Base-by-base conservation (phyloP, 2,329 filamentous ascomycete species). In the Cytospora piceicola region DNA sequence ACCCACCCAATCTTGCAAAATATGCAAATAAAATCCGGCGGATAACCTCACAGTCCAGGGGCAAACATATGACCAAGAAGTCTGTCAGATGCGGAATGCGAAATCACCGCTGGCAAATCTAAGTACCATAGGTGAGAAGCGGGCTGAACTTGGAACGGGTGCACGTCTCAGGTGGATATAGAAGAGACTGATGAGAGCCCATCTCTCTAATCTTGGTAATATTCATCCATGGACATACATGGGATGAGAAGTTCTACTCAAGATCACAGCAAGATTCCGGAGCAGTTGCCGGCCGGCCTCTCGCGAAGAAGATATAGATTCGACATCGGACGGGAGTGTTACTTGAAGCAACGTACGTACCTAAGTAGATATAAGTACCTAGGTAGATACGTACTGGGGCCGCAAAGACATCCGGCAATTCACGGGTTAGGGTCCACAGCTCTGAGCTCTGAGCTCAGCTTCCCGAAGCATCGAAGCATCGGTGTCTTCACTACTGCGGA, bases 241-340 rank as follows among this genome's bases (percentile, higher is more conserved):
- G 32, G 32, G 15, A 7, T 39, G 22, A 27, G 17, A 20, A 27
- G 27, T 20, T 30, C 59, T 34, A 30, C 17, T 11, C 20, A 24
- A 49, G 0, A 32, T 22, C 27, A 22, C 14, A 49, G n/a, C 36
- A 29, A 46, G 29, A 56, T 55, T 49, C 3, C 5, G 27, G 14
- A 32, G n/a, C 29, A 27, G n/a, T 56, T 56, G 60, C 60, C 60
- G 60, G 60, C 39, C 27, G 55, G 55, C 36, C 20, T 20, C 36
- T 22, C 12, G 27, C 20, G 32, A 22, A 36, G 20, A 42, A 46
- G 60, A 49, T 51, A 56, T 52, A 24, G 51, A 15, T 14, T 42
- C 17, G 39, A 42, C 39, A 42, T 49, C n/a, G 60, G 29, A 49
- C 15, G n/a, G 14, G 49, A 42, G 39, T 7, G 39, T n/a, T n/a